These are phyloP conservation scores for Sclerotinia trifoliorum DNA, from an alignment of 2,329 filamentous ascomycete species.

Conservation along the genomic window DNA sequence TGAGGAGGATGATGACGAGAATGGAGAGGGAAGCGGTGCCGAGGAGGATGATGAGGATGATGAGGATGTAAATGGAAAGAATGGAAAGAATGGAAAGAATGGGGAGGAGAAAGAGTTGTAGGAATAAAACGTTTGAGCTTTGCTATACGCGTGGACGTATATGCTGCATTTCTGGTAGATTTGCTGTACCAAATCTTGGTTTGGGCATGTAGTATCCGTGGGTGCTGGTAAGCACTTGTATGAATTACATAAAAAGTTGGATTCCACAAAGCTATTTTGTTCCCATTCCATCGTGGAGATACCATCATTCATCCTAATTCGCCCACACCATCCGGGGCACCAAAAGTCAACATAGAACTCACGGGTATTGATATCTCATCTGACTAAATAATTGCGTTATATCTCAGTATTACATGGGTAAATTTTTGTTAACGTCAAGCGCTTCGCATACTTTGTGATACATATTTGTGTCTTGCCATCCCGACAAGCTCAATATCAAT, in stretches of 20 bases:
- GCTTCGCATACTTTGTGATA: background rate
- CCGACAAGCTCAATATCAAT: background rate
- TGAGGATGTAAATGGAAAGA: slow-evolving; percentile 29
- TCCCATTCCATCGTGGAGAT: no score
- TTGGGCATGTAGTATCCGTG: background rate
- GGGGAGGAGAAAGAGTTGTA: slow-evolving; percentile 25
- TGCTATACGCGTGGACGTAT: background rate
- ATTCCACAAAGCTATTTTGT: background rate
- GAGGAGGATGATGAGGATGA: slow-evolving; percentile 32
- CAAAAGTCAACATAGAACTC: background rate
- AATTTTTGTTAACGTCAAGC: background rate
- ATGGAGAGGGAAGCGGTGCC: slow-evolving; percentile 43
- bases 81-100: slow-evolving; percentile 27
- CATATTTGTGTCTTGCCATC: background rate
- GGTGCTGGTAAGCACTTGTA: background rate
- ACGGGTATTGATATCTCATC: background rate
- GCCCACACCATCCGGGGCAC: background rate
- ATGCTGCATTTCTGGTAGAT: background rate
- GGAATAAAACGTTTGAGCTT: background rate
- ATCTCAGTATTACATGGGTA: no score
- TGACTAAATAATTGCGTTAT: no score
- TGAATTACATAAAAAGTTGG: background rate
- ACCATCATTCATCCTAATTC: background rate
- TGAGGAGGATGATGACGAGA: slow-evolving; percentile 37
- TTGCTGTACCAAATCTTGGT: background rate